These are phyloP conservation scores for Ophiostoma sp. DNA, from an alignment of 2,329 filamentous ascomycete species.

Conservation along the genomic window DNA sequence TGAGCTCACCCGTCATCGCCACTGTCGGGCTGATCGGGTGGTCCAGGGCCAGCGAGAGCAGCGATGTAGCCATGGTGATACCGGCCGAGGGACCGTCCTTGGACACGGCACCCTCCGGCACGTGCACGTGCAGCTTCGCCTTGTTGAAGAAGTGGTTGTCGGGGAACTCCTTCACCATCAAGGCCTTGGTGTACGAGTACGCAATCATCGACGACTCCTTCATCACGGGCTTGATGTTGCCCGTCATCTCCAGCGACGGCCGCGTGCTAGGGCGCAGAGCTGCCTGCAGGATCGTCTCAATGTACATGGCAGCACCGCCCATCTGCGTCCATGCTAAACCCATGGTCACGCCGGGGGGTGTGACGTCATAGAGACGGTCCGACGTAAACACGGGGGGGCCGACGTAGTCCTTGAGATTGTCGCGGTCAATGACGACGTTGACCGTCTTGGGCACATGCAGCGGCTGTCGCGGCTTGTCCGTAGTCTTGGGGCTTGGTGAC, in stretches of 20 bases:
- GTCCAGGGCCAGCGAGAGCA: conserved; percentile 80
- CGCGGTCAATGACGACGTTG: conserved; percentile 77
- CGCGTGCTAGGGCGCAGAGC: conserved; percentile 67
- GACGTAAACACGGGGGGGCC: conserved; percentile 93
- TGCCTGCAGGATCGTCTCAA: conserved; percentile 90
- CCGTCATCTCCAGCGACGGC: conserved; percentile 81
- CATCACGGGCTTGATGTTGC: conserved; percentile 94
- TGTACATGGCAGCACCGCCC: conserved; percentile 92
- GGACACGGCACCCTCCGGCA: conserved; percentile 89
- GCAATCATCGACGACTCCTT: conserved; percentile 94
- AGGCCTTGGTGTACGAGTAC: conserved; percentile 89
- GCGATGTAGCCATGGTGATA: conserved; percentile 95
- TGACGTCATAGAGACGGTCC: conserved; percentile 89
- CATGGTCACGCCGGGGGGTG: conserved; percentile 93
- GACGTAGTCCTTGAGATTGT: conserved; percentile 93
- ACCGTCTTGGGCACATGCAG: conserved; percentile 82
- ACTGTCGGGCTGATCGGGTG: conserved; percentile 74
- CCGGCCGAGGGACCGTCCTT: conserved; percentile 93
- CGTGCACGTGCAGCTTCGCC: conserved; percentile 90
- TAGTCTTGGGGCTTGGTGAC: conserved; percentile 44
- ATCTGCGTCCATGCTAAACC: conserved; percentile 97
- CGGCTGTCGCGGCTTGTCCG: conserved; percentile 66
- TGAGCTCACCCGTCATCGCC: conserved; percentile 97
- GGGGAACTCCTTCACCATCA: conserved; percentile 78
- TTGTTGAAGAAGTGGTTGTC: conserved; percentile 95